phyloP scores from a whole-genome alignment of 768 basidiomycete genomes.

The Kockovaella imperatae region DNA sequence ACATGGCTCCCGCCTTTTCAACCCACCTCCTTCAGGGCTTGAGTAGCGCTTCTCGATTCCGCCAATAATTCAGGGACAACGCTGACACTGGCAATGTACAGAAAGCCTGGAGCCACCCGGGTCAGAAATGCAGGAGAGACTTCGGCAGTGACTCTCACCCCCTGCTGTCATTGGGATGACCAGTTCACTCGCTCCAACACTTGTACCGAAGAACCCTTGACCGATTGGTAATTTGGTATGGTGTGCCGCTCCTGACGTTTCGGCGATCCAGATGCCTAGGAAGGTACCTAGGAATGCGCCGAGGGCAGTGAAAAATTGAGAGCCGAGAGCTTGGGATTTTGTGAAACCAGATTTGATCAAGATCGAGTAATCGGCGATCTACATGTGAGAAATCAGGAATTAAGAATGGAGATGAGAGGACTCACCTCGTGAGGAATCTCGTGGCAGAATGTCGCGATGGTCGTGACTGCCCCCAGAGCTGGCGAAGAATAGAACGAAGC shows the following conservation, averaged over 20 bases:
- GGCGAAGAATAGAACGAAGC: constrained; percentile 97
- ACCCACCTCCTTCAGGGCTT: constrained; percentile 81
- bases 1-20: neutral
- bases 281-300: constrained; percentile 73
- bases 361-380: constrained; percentile 93
- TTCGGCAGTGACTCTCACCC: constrained; percentile 24
- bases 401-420: neutral
- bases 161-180: constrained; percentile 52
- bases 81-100: constrained; percentile 88
- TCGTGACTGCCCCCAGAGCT: constrained; percentile 84
- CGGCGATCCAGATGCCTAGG: constrained; percentile 37
- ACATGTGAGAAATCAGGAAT: neutral
- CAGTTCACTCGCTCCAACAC: constrained; percentile 67
- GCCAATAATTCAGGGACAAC: constrained; percentile 78
- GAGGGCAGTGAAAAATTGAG: constrained; percentile 82
- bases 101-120: constrained; percentile 54
- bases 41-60: constrained; percentile 78
- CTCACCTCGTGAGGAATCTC: constrained; percentile 77
- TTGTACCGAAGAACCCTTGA: constrained; percentile 73
- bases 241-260: constrained; percentile 29
- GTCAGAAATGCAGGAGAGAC: neutral
- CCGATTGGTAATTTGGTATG: constrained; percentile 62
- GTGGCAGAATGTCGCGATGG: constrained; percentile 89
- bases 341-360: constrained; percentile 75
- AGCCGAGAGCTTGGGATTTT: constrained; percentile 85